phyloP scores from a whole-genome alignment of 179 eudicot species.

The Spinacia oleracea region DNA sequence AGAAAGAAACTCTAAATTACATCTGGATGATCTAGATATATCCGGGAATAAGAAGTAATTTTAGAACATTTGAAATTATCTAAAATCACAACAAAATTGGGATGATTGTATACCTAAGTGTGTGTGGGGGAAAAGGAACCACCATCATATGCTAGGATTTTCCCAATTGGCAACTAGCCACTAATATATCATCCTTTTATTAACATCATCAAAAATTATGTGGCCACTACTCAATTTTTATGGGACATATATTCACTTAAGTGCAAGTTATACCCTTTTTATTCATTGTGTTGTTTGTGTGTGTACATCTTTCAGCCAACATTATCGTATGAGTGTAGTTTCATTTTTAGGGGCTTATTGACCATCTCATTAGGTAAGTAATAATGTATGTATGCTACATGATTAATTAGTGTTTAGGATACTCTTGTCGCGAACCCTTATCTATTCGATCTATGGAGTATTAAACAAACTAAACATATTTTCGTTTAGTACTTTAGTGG shows the following conservation, averaged over 20 bases:
- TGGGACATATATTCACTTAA: constrained; percentile 25
- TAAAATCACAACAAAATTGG: constrained; percentile 16
- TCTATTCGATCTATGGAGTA: background rate
- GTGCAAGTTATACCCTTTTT: constrained; percentile 16
- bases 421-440: background rate
- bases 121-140: constrained; percentile 22
- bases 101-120: constrained; percentile 21
- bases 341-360: constrained; percentile 24
- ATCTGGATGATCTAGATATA: no score
- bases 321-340: constrained; percentile 23
- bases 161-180: constrained; percentile 24
- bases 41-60: no score
- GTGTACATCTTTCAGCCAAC: constrained; percentile 27
- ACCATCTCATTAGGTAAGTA: constrained; percentile 9
- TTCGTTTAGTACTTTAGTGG: no score
- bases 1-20: no score
- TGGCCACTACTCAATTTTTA: constrained; percentile 15
- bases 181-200: constrained; percentile 7
- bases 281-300: constrained; percentile 22
- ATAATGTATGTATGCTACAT: constrained; percentile 1
- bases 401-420: background rate
- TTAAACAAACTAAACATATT: background rate
- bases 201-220: constrained; percentile 21
- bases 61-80: no score
- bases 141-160: constrained; percentile 19